These are phyloP conservation scores for Limnanthes douglasii DNA, from an alignment of 345 rosid species.

Conservation along the genomic window DNA sequence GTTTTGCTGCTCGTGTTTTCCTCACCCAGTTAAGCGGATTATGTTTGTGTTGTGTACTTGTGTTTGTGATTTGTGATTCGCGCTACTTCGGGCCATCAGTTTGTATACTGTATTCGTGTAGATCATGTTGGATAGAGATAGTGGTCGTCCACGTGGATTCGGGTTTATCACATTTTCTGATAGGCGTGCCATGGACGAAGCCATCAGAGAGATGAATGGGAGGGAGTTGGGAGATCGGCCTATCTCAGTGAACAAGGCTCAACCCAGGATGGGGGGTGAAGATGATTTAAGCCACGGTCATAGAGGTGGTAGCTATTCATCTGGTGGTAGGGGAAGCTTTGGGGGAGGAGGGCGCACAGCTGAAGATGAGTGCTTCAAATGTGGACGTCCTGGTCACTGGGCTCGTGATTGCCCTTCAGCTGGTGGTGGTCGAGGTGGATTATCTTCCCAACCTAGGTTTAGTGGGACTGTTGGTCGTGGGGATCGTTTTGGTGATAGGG, in stretches of 20 bases:
- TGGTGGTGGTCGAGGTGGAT: conserved; percentile 47
- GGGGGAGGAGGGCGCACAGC: conserved; percentile 32
- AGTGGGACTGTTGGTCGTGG: conserved; percentile 41
- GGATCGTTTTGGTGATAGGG: conserved; percentile 37
- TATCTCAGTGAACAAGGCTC: conserved; percentile 87
- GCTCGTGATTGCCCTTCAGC: conserved; percentile 83
- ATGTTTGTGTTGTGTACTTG: too few species aligned
- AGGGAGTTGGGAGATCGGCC: conserved; percentile 59
- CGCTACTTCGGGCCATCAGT: conserved; percentile 10
- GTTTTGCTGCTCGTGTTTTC: too few species aligned
- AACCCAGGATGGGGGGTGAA: conserved; percentile 49
- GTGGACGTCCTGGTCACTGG: conserved; percentile 87
- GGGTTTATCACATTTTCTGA: conserved; percentile 80
- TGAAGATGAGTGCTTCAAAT: conserved; percentile 76
- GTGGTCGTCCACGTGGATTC: conserved; percentile 87
- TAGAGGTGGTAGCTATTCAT: conserved; percentile 50
- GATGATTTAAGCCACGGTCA: conserved; percentile 43
- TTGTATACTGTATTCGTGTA: conserved; percentile 17
- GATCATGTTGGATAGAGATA: conserved; percentile 81
- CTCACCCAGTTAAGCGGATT: too few species aligned
- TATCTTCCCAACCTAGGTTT: conserved; percentile 45
- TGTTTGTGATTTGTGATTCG: not conserved
- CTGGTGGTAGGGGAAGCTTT: conserved; percentile 47
- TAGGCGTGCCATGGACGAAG: conserved; percentile 80
- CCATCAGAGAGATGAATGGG: conserved; percentile 84